phyloP scores from a whole-genome alignment of 768 basidiomycete species.

The Naganishia kalamii region DNA sequence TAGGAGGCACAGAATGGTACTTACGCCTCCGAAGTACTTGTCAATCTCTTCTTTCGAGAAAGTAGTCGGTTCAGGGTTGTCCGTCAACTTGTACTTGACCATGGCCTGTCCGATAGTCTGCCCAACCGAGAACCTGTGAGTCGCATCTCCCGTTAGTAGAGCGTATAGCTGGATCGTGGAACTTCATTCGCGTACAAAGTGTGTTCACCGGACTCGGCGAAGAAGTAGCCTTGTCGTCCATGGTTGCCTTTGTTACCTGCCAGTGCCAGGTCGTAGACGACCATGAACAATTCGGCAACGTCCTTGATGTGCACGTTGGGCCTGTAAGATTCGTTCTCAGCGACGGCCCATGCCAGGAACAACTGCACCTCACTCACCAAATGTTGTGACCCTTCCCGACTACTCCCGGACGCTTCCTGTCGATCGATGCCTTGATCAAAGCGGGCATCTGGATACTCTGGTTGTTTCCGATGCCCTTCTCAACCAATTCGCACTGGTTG shows the following conservation, averaged over 20 bases:
- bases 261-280: constrained; percentile 32
- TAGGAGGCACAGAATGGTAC: neutral
- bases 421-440: constrained; percentile 35
- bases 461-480: constrained; percentile 36
- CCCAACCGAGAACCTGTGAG: constrained; percentile 20
- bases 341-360: neutral
- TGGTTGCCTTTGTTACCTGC: constrained; percentile 36
- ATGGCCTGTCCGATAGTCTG: constrained; percentile 37
- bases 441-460: constrained; percentile 41
- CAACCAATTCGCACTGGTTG: constrained; percentile 33
- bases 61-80: constrained; percentile 31
- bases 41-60: constrained; percentile 39
- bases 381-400: constrained; percentile 40
- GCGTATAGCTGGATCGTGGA: neutral
- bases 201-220: constrained; percentile 42
- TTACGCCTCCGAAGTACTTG: constrained; percentile 39
- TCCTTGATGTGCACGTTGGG: constrained; percentile 40
- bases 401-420: constrained; percentile 36
- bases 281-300: constrained; percentile 34
- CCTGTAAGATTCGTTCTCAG: constrained; percentile 21
- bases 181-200: constrained; percentile 9
- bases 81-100: constrained; percentile 27
- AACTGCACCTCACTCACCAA: constrained; percentile 17
- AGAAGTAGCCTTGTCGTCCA: constrained; percentile 42
- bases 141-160: neutral